Conservation (phyloP, 2,329 filamentous ascomycete species). For the Magnaporthiopsis rhizophila region DNA sequence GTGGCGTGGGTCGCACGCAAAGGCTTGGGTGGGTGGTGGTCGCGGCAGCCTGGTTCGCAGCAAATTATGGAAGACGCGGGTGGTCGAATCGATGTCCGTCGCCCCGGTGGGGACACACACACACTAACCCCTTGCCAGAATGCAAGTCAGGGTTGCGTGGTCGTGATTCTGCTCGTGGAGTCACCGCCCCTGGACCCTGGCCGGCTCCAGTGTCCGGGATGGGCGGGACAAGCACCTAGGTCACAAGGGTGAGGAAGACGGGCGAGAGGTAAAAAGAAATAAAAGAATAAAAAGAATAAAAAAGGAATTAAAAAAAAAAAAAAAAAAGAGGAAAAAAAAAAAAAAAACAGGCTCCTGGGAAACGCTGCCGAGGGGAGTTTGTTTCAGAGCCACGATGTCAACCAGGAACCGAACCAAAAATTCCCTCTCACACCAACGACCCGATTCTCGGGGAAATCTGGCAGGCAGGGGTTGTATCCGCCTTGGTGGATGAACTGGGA, state of each 20-base stretch:
- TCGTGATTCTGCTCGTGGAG: constrained; percentile 1
- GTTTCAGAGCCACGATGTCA: background rate
- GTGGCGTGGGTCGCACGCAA: constrained; percentile 5
- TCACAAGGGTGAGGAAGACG: constrained; percentile 8
- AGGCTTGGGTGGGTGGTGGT: background rate
- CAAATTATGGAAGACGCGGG: background rate
- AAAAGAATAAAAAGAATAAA: background rate
- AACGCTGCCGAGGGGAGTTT: background rate
- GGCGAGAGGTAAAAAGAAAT: background rate
- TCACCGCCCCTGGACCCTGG: constrained; percentile 8
- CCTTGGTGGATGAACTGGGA: background rate
- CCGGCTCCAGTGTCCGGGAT: background rate
- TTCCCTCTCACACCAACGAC: background rate
- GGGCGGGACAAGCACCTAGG: constrained; percentile 1
- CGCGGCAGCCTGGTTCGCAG: background rate
- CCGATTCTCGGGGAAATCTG: background rate
- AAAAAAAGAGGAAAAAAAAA: background rate
- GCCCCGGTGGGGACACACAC: background rate
- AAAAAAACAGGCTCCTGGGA: background rate
- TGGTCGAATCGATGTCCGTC: background rate
- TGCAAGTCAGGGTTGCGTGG: background rate
- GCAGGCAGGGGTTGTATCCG: background rate
- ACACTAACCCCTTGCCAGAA: background rate
- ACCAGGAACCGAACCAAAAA: background rate
- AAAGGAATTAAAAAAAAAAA: constrained; percentile 1